phyloP scores from a whole-genome alignment of 495 filamentous ascomycete species.

The Daldinia loculata region DNA sequence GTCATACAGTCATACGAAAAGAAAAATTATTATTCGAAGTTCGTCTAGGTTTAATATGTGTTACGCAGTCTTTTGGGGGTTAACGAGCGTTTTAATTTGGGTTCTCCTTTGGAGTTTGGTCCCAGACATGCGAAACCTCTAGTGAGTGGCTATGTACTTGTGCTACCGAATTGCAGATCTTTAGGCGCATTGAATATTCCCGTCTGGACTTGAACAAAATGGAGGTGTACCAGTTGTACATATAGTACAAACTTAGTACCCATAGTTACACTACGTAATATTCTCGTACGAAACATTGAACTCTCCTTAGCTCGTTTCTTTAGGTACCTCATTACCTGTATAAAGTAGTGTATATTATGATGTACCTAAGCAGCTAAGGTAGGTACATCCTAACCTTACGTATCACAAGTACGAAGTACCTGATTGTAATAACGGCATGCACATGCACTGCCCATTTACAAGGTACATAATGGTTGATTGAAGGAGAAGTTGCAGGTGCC shows the following conservation, averaged over 20 bases:
- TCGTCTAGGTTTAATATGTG: neutral
- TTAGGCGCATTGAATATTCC: slow-evolving; percentile 9
- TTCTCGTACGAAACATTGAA: too few relatives aligned
- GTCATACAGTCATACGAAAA: slow-evolving; percentile 4
- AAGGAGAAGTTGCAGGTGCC: slow-evolving; percentile 6
- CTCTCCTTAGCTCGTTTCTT: too few relatives aligned
- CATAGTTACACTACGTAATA: neutral
- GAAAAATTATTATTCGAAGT: neutral
- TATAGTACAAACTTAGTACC: neutral
- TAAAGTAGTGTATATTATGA: neutral
- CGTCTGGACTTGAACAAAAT: neutral
- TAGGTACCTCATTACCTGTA: too few relatives aligned
- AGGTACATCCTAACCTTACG: neutral
- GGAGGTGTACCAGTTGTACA: slow-evolving; percentile 1
- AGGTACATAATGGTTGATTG: neutral
- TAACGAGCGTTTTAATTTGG: slow-evolving; percentile 23
- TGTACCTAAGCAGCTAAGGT: neutral
- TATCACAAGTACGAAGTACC: neutral
- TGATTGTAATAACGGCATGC: neutral
- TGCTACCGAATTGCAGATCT: slow-evolving; percentile 8
- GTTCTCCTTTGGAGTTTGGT: slow-evolving; percentile 24
- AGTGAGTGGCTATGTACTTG: slow-evolving; percentile 13
- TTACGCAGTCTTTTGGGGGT: neutral
- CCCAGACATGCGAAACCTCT: slow-evolving; percentile 34
- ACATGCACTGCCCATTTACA: neutral